Evolutionary conservation across 495 filamentous ascomycete species (phyloP).

Genomic region (Schizothecium vesticola): DNA sequence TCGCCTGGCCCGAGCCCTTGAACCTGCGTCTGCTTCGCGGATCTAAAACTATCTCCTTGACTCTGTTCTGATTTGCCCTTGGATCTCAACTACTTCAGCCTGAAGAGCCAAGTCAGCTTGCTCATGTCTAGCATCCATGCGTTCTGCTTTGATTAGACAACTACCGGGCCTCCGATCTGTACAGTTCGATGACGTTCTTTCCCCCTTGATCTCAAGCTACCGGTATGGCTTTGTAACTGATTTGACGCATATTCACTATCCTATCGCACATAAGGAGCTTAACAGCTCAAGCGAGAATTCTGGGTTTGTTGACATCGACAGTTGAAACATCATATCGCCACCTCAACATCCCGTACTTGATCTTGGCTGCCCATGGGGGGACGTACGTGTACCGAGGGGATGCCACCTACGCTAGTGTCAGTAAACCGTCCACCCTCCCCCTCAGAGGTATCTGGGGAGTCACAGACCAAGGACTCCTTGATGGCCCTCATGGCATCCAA

Average conservation of each 20-base stretch:
- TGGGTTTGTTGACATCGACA: background rate
- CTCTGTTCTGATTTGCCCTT: background rate
- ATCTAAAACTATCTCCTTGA: background rate
- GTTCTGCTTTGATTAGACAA: background rate
- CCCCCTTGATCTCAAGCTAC: background rate
- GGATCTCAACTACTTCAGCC: background rate
- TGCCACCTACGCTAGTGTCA: background rate
- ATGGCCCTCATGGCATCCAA: slow-evolving; percentile 11
- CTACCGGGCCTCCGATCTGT: background rate
- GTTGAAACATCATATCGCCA: background rate
- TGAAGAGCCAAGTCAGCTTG: background rate
- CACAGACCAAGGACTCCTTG: slow-evolving; percentile 10
- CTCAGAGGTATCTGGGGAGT: too few species aligned
- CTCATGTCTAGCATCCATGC: background rate
- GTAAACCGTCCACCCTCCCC: background rate
- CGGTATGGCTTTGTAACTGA: too few species aligned
- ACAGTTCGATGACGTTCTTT: background rate
- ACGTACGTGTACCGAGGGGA: background rate
- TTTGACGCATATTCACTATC: too few species aligned
- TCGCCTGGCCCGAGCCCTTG: background rate
- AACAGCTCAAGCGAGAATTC: too few species aligned
- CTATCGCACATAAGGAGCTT: too few species aligned
- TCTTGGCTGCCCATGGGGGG: background rate
- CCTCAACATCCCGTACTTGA: background rate
- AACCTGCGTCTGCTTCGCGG: background rate